phyloP scores from a whole-genome alignment of 768 basidiomycete genomes.

The Boletus fagicola region DNA sequence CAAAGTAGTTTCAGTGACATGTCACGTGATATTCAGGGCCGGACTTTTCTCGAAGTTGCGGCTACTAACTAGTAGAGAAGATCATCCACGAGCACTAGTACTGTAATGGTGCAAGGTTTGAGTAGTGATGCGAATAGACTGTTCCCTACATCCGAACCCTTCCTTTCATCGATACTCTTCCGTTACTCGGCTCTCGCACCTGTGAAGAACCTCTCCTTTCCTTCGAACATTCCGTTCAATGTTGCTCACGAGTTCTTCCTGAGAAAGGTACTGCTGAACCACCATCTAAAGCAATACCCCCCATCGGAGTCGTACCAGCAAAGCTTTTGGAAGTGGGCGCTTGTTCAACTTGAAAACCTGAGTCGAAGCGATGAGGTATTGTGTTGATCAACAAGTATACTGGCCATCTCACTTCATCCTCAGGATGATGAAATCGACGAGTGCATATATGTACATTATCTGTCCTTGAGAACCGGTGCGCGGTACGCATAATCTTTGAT shows the following conservation, averaged over 20 bases:
- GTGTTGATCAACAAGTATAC: neutral
- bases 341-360: conserved; percentile 51
- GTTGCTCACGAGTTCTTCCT: conserved; percentile 58
- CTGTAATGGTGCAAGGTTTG: neutral
- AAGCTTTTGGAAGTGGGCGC: conserved; percentile 73
- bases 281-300: conserved; percentile 56
- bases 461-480: conserved; percentile 44
- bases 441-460: conserved; percentile 61
- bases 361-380: conserved; percentile 46
- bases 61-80: too few species aligned
- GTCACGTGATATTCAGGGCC: conserved; percentile 31
- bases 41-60: too few species aligned
- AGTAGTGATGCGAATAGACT: neutral
- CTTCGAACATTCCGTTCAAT: conserved; percentile 36
- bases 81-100: neutral
- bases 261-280: conserved; percentile 46
- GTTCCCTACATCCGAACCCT: neutral
- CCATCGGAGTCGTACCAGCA: conserved; percentile 63
- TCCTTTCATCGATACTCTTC: conserved; percentile 45
- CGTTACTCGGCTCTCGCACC: conserved; percentile 53
- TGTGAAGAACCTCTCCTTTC: conserved; percentile 42
- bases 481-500: conserved; percentile 10
- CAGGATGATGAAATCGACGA: conserved; percentile 64
- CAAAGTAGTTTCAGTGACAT: conserved; percentile 1
- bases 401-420: conserved; percentile 8